These are phyloP conservation scores for Bipolaris cookei DNA, from an alignment of 2,329 filamentous ascomycete species.

Conservation along the genomic window DNA sequence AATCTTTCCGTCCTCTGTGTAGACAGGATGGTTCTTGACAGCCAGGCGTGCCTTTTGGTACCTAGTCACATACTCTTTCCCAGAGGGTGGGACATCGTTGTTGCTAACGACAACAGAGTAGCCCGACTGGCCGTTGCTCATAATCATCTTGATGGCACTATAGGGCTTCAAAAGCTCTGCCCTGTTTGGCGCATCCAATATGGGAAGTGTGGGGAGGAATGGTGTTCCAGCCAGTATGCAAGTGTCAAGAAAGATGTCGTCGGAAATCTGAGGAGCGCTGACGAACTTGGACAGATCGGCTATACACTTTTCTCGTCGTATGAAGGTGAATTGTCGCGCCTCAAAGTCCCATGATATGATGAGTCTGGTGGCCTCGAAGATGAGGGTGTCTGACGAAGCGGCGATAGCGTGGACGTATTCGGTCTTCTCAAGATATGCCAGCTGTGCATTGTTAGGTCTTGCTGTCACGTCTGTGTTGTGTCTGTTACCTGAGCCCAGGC, in stretches of 20 bases:
- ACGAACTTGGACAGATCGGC: conserved; percentile 61
- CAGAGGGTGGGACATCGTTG: conserved; percentile 76
- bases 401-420: conserved; percentile 72
- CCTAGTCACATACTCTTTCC: conserved; percentile 79
- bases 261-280: conserved; percentile 58
- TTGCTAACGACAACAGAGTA: conserved; percentile 76
- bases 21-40: conserved; percentile 85
- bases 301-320: conserved; percentile 72
- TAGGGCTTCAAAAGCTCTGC: conserved; percentile 66
- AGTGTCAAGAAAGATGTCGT: conserved; percentile 81
- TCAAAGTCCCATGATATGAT: conserved; percentile 75
- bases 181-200: conserved; percentile 67
- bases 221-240: conserved; percentile 82
- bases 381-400: conserved; percentile 81
- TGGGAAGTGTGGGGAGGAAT: conserved; percentile 80
- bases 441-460: conserved; percentile 52
- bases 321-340: conserved; percentile 66
- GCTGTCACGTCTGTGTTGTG: not conserved
- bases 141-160: conserved; percentile 79
- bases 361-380: conserved; percentile 81
- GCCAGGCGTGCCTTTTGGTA: conserved; percentile 86
- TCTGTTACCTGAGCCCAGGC: conserved; percentile 77
- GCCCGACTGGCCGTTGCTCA: conserved; percentile 69
- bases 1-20: conserved; percentile 77
- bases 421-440: conserved; percentile 78